phyloP scores from a whole-genome alignment of 495 filamentous ascomycete genomes.

The Patellaria atrata region DNA sequence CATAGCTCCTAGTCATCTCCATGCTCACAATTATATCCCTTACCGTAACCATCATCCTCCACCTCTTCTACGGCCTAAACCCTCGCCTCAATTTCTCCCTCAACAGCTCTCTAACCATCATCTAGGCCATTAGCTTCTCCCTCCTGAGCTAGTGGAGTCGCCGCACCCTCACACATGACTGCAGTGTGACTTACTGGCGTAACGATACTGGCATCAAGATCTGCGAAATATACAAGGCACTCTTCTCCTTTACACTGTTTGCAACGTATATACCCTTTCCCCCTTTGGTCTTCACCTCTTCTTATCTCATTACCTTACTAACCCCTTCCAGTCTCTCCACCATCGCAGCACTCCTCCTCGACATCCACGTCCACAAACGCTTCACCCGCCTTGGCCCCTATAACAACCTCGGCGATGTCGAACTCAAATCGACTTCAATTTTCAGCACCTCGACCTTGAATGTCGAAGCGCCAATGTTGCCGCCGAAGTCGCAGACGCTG shows the following conservation, averaged over 20 bases:
- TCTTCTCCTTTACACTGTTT: constrained; percentile 46
- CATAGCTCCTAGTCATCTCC: constrained; percentile 42
- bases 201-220: constrained; percentile 43
- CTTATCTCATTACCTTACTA: neutral
- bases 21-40: constrained; percentile 41
- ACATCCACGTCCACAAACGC: constrained; percentile 34
- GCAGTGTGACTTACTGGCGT: constrained; percentile 39
- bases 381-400: constrained; percentile 36
- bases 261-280: constrained; percentile 25
- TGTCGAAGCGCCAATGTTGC: no score
- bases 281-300: neutral
- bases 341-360: constrained; percentile 35
- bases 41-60: constrained; percentile 37
- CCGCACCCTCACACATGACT: constrained; percentile 42
- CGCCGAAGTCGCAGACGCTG: no score
- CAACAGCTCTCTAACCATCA: constrained; percentile 37
- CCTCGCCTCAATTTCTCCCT: constrained; percentile 38
- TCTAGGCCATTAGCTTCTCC: constrained; percentile 43
- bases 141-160: constrained; percentile 44
- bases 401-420: constrained; percentile 18
- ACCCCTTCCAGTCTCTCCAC: constrained; percentile 23
- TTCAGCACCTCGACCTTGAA: no score
- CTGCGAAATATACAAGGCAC: constrained; percentile 50
- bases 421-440: no score
- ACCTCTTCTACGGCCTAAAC: constrained; percentile 42